phyloP scores from a whole-genome alignment of 495 filamentous ascomycete genomes.

The Annulohypoxylon bovei region DNA sequence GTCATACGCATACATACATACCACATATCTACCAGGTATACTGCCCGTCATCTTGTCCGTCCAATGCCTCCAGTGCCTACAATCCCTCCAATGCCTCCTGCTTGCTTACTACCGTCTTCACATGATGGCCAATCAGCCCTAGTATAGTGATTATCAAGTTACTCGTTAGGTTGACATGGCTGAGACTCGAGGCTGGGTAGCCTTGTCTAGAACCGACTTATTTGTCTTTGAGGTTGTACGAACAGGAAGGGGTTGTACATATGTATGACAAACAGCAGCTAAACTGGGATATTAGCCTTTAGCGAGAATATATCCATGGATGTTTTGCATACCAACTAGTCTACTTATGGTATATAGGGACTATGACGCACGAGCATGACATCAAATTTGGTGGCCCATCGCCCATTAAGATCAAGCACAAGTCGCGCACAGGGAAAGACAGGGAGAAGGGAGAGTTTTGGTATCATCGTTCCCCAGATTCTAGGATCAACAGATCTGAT shows the following conservation, averaged over 20 bases:
- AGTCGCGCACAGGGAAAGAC: neutral
- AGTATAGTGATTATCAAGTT: neutral
- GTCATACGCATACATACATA: constrained; percentile 32
- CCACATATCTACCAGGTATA: neutral
- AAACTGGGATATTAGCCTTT: constrained; percentile 5
- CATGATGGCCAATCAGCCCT: constrained; percentile 18
- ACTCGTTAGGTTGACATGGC: constrained; percentile 3
- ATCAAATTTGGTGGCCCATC: constrained; percentile 16
- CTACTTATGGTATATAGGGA: constrained; percentile 1
- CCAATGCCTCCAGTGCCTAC: neutral
- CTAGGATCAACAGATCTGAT: constrained; percentile 1
- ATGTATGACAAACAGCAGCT: constrained; percentile 8
- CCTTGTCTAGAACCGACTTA: constrained; percentile 29
- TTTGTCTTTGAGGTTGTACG: constrained; percentile 12
- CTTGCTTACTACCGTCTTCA: constrained; percentile 15
- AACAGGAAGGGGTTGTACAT: neutral
- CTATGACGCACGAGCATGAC: constrained; percentile 33
- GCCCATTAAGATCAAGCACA: neutral
- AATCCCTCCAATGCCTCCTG: no score
- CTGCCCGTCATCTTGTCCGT: constrained; percentile 26
- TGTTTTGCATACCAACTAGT: constrained; percentile 10
- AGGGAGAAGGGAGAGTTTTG: neutral
- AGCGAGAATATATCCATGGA: constrained; percentile 10
- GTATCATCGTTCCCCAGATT: constrained; percentile 9
- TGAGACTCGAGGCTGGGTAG: constrained; percentile 39